phyloP scores from a whole-genome alignment of 306 rosid species.

The Malus sieversii region DNA sequence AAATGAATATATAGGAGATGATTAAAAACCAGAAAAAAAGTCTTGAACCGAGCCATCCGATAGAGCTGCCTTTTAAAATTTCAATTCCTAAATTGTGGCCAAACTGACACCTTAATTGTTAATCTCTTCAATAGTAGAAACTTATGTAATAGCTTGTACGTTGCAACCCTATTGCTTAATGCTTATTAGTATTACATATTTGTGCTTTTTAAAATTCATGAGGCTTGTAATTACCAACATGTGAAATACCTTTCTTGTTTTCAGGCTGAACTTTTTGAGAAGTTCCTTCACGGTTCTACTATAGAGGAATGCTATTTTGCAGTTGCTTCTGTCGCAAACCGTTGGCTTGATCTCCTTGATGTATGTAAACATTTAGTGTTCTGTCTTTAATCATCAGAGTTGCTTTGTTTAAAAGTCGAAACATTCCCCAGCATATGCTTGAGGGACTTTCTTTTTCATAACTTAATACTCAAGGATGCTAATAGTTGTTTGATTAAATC shows the following conservation, averaged over 20 bases:
- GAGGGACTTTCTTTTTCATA: not conserved
- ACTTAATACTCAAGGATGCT: not conserved
- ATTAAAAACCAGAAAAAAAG: not conserved
- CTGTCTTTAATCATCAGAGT: slow-evolving; percentile 10
- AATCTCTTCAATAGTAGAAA: not conserved
- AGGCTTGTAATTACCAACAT: not conserved
- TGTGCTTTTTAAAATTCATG: not conserved
- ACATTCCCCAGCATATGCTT: not conserved
- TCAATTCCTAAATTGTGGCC: not conserved
- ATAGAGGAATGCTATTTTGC: slow-evolving; percentile 84
- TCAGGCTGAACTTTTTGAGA: slow-evolving; percentile 95
- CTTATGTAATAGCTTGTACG: not conserved
- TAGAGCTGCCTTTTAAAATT: not conserved
- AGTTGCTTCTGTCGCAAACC: slow-evolving; percentile 82
- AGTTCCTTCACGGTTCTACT: slow-evolving; percentile 88
- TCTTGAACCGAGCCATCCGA: not conserved
- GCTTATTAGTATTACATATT: not conserved
- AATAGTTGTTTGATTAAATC: not conserved
- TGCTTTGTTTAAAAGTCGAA: not conserved
- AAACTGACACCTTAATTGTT: not conserved
- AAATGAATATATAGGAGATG: not conserved
- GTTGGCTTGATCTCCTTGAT: slow-evolving; percentile 98
- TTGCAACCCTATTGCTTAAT: not conserved
- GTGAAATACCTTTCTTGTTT: slow-evolving; percentile 20
- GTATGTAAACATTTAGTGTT: slow-evolving; percentile 38